Percentiles rank a stretch among this genome's conserved stretches.
These are phyloP conservation scores for Silene uniflora DNA, from an alignment of 148 eudicot genomes.

Conservation along the genomic window DNA sequence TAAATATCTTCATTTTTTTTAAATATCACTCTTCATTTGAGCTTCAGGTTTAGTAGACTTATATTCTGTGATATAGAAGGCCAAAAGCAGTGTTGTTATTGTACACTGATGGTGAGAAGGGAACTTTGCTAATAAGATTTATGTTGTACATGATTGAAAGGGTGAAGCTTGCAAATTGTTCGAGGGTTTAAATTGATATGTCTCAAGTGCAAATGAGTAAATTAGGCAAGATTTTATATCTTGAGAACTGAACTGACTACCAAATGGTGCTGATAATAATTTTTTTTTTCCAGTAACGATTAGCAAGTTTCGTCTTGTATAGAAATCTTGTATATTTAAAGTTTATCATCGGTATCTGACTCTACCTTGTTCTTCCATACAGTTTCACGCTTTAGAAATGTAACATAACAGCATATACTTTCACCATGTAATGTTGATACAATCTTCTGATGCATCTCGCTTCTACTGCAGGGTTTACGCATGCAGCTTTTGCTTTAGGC, in stretches of 20 bases:
- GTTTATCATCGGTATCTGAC: too few relatives aligned
- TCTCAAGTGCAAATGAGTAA: slow-evolving; percentile 3
- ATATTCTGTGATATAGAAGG: too few relatives aligned
- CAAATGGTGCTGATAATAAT: background rate
- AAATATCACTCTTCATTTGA: background rate
- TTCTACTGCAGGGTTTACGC: slow-evolving; percentile 57
- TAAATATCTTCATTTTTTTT: too few relatives aligned
- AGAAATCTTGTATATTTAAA: background rate
- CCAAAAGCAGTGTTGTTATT: background rate
- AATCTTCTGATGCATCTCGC: slow-evolving; percentile 13
- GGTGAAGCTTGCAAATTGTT: background rate
- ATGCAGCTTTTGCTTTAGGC: slow-evolving; percentile 70
- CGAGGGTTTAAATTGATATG: background rate
- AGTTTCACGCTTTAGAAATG: background rate
- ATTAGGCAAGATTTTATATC: background rate
- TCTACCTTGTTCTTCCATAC: background rate
- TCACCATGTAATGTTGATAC: background rate
- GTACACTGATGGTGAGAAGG: background rate
- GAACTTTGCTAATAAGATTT: background rate
- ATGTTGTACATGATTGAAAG: background rate
- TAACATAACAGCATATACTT: background rate
- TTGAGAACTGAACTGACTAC: background rate
- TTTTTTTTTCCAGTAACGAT: background rate
- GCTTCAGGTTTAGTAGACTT: background rate
- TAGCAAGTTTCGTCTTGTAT: background rate